Percentiles rank a stretch among this genome's conserved stretches.
phyloP scores from a whole-genome alignment of 1,284 basidiomycete genomes.

The Naganishia sp. region DNA sequence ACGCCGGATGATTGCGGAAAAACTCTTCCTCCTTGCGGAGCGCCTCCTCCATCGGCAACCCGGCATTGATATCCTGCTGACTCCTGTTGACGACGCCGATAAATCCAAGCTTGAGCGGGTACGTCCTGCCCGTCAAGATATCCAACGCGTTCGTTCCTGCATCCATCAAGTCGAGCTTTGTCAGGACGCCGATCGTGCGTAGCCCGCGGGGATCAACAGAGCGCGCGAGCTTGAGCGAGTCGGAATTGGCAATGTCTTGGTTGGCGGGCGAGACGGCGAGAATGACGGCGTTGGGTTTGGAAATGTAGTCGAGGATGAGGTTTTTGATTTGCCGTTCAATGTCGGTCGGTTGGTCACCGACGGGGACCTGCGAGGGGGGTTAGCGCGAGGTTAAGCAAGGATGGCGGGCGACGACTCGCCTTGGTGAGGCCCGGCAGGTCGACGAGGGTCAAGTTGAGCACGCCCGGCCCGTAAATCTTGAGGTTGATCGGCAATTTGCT shows the following conservation, averaged over 20 bases:
- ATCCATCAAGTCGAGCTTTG: constrained; percentile 98
- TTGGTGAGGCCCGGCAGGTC: constrained; percentile 96
- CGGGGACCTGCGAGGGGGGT: constrained; percentile 67
- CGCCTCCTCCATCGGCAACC: constrained; percentile 83
- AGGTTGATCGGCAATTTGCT: constrained; percentile 93
- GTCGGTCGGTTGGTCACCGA: constrained; percentile 67
- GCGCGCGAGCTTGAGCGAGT: constrained; percentile 93
- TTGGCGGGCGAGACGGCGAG: constrained; percentile 95
- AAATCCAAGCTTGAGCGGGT: constrained; percentile 96
- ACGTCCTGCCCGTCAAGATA: constrained; percentile 91
- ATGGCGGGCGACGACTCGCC: constrained; percentile 55
- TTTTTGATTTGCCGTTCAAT: constrained; percentile 96
- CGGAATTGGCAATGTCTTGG: constrained; percentile 97
- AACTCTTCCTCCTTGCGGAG: constrained; percentile 85
- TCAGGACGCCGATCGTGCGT: constrained; percentile 92
- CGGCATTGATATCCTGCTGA: constrained; percentile 94
- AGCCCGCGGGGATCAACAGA: constrained; percentile 93
- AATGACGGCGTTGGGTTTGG: constrained; percentile 80
- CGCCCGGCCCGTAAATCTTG: constrained; percentile 91
- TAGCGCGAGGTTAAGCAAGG: neutral
- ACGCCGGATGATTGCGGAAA: constrained; percentile 85
- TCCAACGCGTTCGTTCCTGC: constrained; percentile 97
- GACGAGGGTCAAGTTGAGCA: constrained; percentile 91
- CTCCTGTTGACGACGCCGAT: constrained; percentile 97
- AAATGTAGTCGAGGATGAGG: constrained; percentile 90